Evolutionary conservation across 176 grass and related monocot genomes (phyloP).

Genomic region (Panicum miliaceum): DNA sequence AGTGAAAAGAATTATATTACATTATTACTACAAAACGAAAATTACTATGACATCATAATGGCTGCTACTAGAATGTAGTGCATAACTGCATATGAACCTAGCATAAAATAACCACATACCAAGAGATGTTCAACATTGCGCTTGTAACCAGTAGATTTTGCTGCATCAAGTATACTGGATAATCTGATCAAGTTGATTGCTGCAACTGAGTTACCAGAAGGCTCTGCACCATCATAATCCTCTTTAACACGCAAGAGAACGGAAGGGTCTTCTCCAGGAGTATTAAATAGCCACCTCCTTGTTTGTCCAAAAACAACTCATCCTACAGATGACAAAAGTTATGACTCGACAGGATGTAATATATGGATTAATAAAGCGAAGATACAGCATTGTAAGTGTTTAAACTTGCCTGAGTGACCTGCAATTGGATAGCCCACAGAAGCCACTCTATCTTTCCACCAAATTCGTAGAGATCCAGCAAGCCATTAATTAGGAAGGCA

Average conservation of each 20-base stretch:
- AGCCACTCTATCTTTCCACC: conserved; percentile 86
- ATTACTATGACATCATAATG: neutral
- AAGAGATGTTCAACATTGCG: conserved; percentile 81
- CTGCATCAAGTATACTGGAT: conserved; percentile 65
- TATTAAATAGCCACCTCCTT: conserved; percentile 97
- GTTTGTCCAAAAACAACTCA: conserved; percentile 81
- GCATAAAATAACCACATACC: conserved; percentile 53
- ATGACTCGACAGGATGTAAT: neutral
- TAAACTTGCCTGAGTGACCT: conserved; percentile 83
- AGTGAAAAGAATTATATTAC: conserved; percentile 21
- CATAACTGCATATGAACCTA: neutral
- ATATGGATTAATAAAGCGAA: neutral
- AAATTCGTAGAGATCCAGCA: conserved; percentile 91
- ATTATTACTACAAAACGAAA: neutral
- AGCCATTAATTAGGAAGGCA: conserved; percentile 83
- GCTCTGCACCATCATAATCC: conserved; percentile 97
- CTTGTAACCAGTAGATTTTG: conserved; percentile 63
- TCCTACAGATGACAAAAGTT: conserved; percentile 53
- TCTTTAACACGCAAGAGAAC: conserved; percentile 89
- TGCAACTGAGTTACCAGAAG: conserved; percentile 89
- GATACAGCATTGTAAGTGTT: conserved; percentile 8
- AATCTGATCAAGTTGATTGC: conserved; percentile 91
- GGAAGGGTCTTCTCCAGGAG: conserved; percentile 89
- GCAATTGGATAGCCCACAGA: conserved; percentile 76
- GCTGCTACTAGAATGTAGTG: neutral